phyloP scores from a whole-genome alignment of 495 filamentous ascomycete species.

The Penicillium macrosclerotiorum region DNA sequence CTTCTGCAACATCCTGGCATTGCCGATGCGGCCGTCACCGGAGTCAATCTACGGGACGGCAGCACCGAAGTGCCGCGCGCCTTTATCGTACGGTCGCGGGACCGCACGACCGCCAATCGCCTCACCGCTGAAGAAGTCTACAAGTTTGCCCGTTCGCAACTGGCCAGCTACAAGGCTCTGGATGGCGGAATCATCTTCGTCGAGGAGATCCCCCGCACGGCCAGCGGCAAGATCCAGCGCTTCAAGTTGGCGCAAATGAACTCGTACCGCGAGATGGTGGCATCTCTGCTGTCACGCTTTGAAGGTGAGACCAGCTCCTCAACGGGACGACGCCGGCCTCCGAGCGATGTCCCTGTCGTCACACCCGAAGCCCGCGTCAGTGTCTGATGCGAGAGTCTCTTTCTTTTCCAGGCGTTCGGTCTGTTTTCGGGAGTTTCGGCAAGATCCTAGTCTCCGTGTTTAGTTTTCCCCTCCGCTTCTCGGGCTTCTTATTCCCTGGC shows the following conservation, averaged over 20 bases:
- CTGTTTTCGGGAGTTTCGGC: neutral
- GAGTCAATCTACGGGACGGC: slow-evolving; percentile 52
- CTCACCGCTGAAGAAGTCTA: slow-evolving; percentile 60
- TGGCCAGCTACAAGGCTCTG: slow-evolving; percentile 66
- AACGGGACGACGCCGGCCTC: slow-evolving; percentile 6
- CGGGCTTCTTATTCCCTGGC: no score
- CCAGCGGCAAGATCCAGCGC: slow-evolving; percentile 74
- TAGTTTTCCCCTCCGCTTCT: neutral
- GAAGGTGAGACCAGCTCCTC: slow-evolving; percentile 10
- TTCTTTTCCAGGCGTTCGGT: no score
- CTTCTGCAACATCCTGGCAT: slow-evolving; percentile 69
- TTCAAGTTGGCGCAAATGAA: slow-evolving; percentile 48
- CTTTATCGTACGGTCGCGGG: slow-evolving; percentile 60
- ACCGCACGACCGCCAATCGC: slow-evolving; percentile 12
- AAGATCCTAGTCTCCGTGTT: no score
- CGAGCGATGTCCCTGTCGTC: slow-evolving; percentile 11
- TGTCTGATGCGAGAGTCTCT: neutral
- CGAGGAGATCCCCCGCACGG: slow-evolving; percentile 73
- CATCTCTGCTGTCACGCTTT: slow-evolving; percentile 35
- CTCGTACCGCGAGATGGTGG: slow-evolving; percentile 44
- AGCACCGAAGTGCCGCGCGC: slow-evolving; percentile 70
- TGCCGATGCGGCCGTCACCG: slow-evolving; percentile 75
- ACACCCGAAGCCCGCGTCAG: slow-evolving; percentile 11
- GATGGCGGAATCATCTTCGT: slow-evolving; percentile 70
- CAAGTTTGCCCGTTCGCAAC: slow-evolving; percentile 56